Base-by-base conservation (phyloP, 331 rosid species). In the Malus hybrid region DNA sequence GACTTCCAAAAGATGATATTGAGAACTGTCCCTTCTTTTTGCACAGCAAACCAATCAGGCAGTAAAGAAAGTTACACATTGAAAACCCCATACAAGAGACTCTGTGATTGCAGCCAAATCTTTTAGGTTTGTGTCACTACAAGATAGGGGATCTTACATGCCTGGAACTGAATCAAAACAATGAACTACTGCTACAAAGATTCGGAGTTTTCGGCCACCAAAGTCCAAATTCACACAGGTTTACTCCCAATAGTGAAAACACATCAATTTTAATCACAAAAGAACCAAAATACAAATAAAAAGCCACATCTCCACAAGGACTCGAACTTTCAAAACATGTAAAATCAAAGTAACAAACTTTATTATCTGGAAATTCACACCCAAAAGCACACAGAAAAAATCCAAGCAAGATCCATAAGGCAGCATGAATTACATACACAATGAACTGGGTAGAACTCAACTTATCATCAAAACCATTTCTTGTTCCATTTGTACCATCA, bases 361-460 rank as follows among this genome's bases (percentile, higher is more conserved):
- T 11, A 31, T 24, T 24, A 76, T 65, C 61, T 15, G 3, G 5
- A 83, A 74, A 80, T 77, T 32, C 28, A 67, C 54, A 65, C 57
- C 10, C 56, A 31, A 27, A 80, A 64, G 28, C 18, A 44, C 13
- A 75, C 14, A 80, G 42, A 80, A 65, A 34, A 18, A 52, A 16
- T 52, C 57, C 20, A 52, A 52, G 20, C 54, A 50, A 80, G 91
- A 92, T 92, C 95, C 88, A 86, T 32, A 65, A 80, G 46, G 71
- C 81, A 78, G 33, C 48, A 76, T 10, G 24, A 70, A 76, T 27
- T 78, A 18, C 55, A 77, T 76, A 55, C 52, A 31, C 54, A 56
- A 70, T 18, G 77, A 64, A 76, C 75, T 78, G 7, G 73, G 62
- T 57, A 73, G 50, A 83, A 80, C 68, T 27, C 27, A 63, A 27